A percentile compares a stretch with the other conserved stretches of the same genome.
phyloP scores from a whole-genome alignment of 2,329 filamentous ascomycete genomes.

The Parafenestella ontariensis region DNA sequence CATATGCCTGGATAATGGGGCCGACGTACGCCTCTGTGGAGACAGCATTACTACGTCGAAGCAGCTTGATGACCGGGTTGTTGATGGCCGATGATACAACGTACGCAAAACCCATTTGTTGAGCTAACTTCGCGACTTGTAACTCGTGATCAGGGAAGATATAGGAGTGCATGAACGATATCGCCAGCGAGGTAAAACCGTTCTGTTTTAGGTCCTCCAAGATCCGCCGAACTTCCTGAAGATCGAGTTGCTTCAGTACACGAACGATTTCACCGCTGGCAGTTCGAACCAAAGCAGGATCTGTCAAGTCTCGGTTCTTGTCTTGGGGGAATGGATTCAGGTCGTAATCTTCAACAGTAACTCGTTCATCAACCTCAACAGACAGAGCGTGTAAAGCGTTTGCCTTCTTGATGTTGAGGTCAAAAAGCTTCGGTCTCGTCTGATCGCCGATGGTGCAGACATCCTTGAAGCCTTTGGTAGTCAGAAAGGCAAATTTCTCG shows the following conservation, averaged over 20 bases:
- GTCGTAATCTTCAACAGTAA: background rate
- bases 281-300: background rate
- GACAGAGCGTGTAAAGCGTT: constrained; percentile 20
- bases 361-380: constrained; percentile 22
- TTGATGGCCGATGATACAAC: constrained; percentile 68
- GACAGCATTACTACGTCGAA: constrained; percentile 75
- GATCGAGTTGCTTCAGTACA: background rate
- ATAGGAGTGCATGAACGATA: constrained; percentile 88
- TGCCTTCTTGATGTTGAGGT: constrained; percentile 22
- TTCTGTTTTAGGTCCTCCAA: constrained; percentile 47
- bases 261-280: background rate
- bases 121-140: constrained; percentile 74
- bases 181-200: constrained; percentile 78
- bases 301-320: background rate
- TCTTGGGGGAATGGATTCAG: background rate
- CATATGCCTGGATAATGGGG: background rate
- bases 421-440: constrained; percentile 36
- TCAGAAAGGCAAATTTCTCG: constrained; percentile 24
- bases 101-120: constrained; percentile 76
- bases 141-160: constrained; percentile 85
- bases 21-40: background rate
- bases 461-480: constrained; percentile 39
- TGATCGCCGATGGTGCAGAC: constrained; percentile 39
- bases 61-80: background rate
- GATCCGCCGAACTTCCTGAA: background rate